A percentile compares a stretch with the other conserved stretches of the same genome.
phyloP scores from a whole-genome alignment of 2,329 filamentous ascomycete species.

The Penicillium decumbens region DNA sequence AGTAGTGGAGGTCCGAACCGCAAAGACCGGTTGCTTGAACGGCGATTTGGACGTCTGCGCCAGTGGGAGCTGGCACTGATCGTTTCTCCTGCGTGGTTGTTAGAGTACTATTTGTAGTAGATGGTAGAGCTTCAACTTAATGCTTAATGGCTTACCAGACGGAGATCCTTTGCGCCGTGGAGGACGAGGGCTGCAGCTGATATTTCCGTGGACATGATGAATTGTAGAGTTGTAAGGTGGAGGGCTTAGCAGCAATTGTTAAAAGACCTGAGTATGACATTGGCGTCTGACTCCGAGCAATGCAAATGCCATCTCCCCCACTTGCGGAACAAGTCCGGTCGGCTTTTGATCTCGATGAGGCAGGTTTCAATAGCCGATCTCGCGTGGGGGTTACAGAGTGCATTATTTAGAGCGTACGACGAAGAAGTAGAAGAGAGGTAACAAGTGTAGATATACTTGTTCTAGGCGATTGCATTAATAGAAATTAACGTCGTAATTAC shows the following conservation, averaged over 20 bases:
- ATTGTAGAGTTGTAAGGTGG: not conserved
- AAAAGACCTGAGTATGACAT: not conserved
- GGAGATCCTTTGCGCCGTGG: conserved; percentile 57
- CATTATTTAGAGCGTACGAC: not conserved
- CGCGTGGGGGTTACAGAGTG: conserved; percentile 6
- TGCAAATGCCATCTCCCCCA: conserved; percentile 10
- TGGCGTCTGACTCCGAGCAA: conserved; percentile 8
- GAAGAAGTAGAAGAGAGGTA: not conserved
- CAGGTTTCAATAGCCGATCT: conserved; percentile 14
- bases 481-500: not conserved
- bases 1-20: conserved; percentile 77
- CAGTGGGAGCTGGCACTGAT: conserved; percentile 43
- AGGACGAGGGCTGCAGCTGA: conserved; percentile 49
- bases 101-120: conserved; percentile 1
- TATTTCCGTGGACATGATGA: conserved; percentile 23
- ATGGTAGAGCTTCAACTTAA: not conserved
- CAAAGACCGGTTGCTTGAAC: conserved; percentile 65
- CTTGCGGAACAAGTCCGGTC: conserved; percentile 24
- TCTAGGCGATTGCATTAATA: no score
- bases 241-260: not conserved
- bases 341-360: conserved; percentile 12
- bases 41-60: conserved; percentile 58
- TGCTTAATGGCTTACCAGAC: conserved; percentile 45
- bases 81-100: conserved; percentile 51
- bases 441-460: not conserved